Evolutionary conservation across 2,329 filamentous ascomycete species (phyloP).

Genomic region (Fusarium sp.): DNA sequence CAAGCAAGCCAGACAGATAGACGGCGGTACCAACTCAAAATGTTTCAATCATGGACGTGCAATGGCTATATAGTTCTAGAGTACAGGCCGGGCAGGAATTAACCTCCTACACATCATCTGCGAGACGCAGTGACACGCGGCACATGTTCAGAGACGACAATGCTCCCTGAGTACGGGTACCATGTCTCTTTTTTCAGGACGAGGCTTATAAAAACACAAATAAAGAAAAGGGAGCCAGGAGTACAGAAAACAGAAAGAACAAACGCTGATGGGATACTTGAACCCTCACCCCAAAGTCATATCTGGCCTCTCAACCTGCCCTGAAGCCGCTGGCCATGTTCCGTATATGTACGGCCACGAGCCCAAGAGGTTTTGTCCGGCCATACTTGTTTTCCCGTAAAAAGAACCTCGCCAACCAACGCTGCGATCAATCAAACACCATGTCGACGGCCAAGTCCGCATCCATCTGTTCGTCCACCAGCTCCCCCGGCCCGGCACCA

Average conservation of each 20-base stretch:
- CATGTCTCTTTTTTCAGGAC: conserved; percentile 12
- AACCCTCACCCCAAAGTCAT: conserved; percentile 21
- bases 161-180: conserved; percentile 23
- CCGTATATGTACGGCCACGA: conserved; percentile 13
- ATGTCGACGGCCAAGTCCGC: background rate
- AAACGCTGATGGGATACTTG: conserved; percentile 43
- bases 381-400: conserved; percentile 10
- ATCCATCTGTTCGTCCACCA: conserved; percentile 3
- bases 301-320: conserved; percentile 4
- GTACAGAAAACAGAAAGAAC: conserved; percentile 27
- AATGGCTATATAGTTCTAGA: conserved; percentile 46
- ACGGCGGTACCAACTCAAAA: conserved; percentile 3
- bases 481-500: conserved; percentile 16
- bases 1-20: too few relatives aligned
- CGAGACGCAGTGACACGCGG: conserved; percentile 20
- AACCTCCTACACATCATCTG: conserved; percentile 23
- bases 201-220: conserved; percentile 19
- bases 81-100: conserved; percentile 40
- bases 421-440: background rate
- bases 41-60: conserved; percentile 32
- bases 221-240: conserved; percentile 34
- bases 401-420: background rate
- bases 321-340: conserved; percentile 5
- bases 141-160: conserved; percentile 14
- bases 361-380: conserved; percentile 19